Percentiles rank a stretch among this genome's conserved stretches.
Conservation (phyloP, 2,329 filamentous ascomycete species). For the Colletotrichum noveboracense region DNA sequence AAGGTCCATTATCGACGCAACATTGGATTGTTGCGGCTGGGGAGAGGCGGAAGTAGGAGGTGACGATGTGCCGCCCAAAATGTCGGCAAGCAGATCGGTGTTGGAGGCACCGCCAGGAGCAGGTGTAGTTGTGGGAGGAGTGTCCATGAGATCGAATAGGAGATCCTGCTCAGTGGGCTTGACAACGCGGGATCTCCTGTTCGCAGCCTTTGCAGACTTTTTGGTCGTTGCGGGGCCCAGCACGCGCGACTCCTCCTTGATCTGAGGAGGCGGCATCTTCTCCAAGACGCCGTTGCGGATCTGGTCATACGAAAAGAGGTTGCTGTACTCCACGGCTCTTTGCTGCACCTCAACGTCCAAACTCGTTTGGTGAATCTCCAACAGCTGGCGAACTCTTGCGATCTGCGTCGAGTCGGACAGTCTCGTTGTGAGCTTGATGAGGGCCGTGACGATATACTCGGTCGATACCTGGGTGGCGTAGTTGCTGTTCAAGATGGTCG, state of each 20-base stretch:
- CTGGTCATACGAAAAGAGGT: constrained; percentile 89
- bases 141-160: constrained; percentile 88
- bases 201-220: constrained; percentile 70
- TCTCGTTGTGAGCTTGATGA: constrained; percentile 93
- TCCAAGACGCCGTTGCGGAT: constrained; percentile 90
- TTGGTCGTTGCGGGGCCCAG: constrained; percentile 74
- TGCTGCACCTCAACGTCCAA: constrained; percentile 96
- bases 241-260: constrained; percentile 92
- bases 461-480: constrained; percentile 91
- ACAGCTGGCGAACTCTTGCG: constrained; percentile 80
- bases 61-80: constrained; percentile 76
- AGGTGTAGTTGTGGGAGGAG: constrained; percentile 59
- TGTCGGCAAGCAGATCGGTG: constrained; percentile 88
- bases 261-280: constrained; percentile 97
- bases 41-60: constrained; percentile 49
- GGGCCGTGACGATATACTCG: constrained; percentile 93
- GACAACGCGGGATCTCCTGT: constrained; percentile 76
- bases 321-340: constrained; percentile 91
- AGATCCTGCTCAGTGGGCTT: constrained; percentile 93
- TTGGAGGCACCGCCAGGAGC: constrained; percentile 67
- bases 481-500: constrained; percentile 89
- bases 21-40: constrained; percentile 59
- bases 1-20: constrained; percentile 87
- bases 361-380: constrained; percentile 81
- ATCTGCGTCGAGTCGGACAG: constrained; percentile 85